Conservation (phyloP, 176 grass and related monocot genomes). For the Paspalum notatum region DNA sequence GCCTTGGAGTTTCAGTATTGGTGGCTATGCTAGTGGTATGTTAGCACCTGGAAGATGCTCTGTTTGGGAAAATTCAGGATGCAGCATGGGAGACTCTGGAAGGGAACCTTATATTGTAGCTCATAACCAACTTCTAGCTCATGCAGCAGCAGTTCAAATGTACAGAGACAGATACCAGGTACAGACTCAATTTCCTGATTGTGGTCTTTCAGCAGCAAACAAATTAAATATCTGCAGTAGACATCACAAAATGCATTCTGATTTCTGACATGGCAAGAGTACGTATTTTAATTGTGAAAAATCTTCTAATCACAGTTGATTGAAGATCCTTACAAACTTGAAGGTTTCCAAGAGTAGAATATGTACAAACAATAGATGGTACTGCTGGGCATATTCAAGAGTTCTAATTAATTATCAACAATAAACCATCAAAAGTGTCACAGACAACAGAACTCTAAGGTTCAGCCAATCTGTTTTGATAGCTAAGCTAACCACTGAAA, state of each 20-base stretch:
- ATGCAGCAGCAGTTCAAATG: constrained; percentile 60
- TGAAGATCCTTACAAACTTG: neutral
- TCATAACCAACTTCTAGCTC: constrained; percentile 77
- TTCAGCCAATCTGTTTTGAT: constrained; percentile 4
- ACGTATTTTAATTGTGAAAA: neutral
- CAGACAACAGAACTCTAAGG: neutral
- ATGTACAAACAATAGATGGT: neutral
- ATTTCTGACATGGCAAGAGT: neutral
- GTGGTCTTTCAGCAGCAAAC: neutral
- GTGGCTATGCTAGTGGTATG: constrained; percentile 56
- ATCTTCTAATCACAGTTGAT: constrained; percentile 20
- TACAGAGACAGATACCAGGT: constrained; percentile 84
- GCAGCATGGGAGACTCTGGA: constrained; percentile 68
- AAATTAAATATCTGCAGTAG: constrained; percentile 7
- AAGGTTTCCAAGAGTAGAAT: neutral
- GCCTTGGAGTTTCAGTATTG: constrained; percentile 80
- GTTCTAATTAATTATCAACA: neutral
- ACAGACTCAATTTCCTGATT: neutral
- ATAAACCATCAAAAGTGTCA: neutral
- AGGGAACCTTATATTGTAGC: constrained; percentile 75
- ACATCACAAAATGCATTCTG: constrained; percentile 24
- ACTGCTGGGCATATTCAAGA: constrained; percentile 11
- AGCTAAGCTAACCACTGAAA: constrained; percentile 1
- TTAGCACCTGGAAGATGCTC: constrained; percentile 82
- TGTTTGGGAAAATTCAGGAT: constrained; percentile 28